Percentiles rank a stretch among this genome's conserved stretches.
phyloP scores from a whole-genome alignment of 768 basidiomycete species.

The Pisolithus albus region DNA sequence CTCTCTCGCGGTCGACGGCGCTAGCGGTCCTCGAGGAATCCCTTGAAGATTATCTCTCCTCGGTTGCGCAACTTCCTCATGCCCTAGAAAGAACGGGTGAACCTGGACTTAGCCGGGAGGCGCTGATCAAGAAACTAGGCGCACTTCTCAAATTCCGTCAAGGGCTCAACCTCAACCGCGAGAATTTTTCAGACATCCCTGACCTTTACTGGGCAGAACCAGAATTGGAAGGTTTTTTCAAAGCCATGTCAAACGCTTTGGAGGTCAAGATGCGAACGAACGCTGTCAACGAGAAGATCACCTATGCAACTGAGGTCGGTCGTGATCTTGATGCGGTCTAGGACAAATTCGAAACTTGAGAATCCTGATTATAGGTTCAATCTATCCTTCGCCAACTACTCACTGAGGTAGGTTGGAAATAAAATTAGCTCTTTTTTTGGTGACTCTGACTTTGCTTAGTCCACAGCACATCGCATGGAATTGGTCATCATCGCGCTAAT shows the following conservation, averaged over 20 bases:
- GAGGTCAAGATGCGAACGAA: slow-evolving; percentile 80
- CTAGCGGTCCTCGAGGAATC: slow-evolving; percentile 83
- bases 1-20: slow-evolving; percentile 82
- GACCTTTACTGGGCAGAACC: slow-evolving; percentile 96
- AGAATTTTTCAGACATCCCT: slow-evolving; percentile 83
- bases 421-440: background rate
- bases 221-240: slow-evolving; percentile 83
- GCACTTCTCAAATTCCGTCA: slow-evolving; percentile 89
- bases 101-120: slow-evolving; percentile 72
- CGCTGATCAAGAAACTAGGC: slow-evolving; percentile 88
- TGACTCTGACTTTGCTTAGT: slow-evolving; percentile 37
- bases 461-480: slow-evolving; percentile 88
- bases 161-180: slow-evolving; percentile 81
- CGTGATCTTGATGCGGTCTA: background rate
- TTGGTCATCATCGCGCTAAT: slow-evolving; percentile 92
- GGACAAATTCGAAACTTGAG: background rate
- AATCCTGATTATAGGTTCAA: slow-evolving; percentile 49
- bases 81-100: slow-evolving; percentile 73
- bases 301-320: slow-evolving; percentile 72
- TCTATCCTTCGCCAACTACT: slow-evolving; percentile 83
- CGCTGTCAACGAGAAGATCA: slow-evolving; percentile 87
- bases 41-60: slow-evolving; percentile 75
- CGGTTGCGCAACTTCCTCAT: slow-evolving; percentile 74
- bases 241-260: slow-evolving; percentile 75
- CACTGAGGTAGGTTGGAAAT: slow-evolving; percentile 54